These are phyloP conservation scores for Coniochaeta hoffmannii DNA, from an alignment of 2,329 filamentous ascomycete genomes.

Conservation along the genomic window DNA sequence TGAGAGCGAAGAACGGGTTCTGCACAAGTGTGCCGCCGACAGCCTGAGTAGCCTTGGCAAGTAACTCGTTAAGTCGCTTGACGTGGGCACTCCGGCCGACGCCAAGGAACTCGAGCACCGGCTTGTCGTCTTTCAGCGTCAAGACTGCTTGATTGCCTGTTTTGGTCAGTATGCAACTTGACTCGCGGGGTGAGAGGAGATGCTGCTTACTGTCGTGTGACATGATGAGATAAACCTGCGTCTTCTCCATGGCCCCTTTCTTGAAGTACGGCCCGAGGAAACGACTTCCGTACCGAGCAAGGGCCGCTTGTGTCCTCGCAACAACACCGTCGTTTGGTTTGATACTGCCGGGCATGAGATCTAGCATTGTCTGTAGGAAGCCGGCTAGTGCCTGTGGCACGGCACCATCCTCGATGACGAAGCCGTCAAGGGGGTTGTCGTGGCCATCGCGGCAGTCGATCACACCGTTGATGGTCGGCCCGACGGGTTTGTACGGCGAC, in stretches of 20 bases:
- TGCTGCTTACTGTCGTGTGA: conserved; percentile 45
- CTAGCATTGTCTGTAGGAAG: conserved; percentile 50
- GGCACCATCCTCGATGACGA: conserved; percentile 56
- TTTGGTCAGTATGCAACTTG: conserved; percentile 9
- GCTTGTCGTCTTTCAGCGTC: conserved; percentile 51
- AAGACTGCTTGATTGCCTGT: conserved; percentile 51
- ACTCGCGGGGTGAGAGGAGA: conserved; percentile 8
- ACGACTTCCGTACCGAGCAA: conserved; percentile 43
- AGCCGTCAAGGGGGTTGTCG: conserved; percentile 50
- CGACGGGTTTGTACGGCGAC: conserved; percentile 43
- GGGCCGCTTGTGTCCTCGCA: conserved; percentile 34
- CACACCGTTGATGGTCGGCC: conserved; percentile 55
- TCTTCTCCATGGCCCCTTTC: conserved; percentile 49
- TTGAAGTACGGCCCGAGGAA: conserved; percentile 51
- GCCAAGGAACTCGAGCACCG: conserved; percentile 51
- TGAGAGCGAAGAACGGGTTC: conserved; percentile 48
- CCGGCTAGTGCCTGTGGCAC: conserved; percentile 49
- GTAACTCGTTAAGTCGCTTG: conserved; percentile 39
- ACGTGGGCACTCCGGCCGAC: conserved; percentile 50
- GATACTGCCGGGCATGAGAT: conserved; percentile 41
- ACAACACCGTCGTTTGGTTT: conserved; percentile 29
- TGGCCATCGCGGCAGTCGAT: conserved; percentile 50
- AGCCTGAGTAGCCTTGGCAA: conserved; percentile 46
- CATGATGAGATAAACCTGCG: conserved; percentile 60
- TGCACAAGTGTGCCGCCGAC: conserved; percentile 54